Percentiles rank a stretch among this genome's conserved stretches.
These are phyloP conservation scores for Carex scoparia DNA, from an alignment of 176 grass and related monocot genomes.

Conservation along the genomic window DNA sequence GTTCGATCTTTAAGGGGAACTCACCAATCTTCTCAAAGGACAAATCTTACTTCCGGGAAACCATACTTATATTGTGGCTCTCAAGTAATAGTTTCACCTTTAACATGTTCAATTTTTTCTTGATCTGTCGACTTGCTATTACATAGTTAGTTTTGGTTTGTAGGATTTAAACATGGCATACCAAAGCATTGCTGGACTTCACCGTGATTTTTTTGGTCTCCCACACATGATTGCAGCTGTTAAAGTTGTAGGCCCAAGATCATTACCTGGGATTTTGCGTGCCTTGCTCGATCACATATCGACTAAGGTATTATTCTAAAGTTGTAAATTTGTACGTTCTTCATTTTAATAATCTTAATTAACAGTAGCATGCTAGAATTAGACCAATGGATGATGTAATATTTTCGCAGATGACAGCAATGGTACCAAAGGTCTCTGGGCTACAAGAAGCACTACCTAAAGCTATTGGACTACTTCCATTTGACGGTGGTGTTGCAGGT, in stretches of 20 bases:
- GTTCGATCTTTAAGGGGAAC: constrained; percentile 70
- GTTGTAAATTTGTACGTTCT: neutral
- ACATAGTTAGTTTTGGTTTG: constrained; percentile 31
- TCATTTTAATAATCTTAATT: constrained; percentile 15
- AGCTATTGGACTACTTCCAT: constrained; percentile 85
- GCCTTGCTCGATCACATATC: constrained; percentile 96
- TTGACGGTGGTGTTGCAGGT: constrained; percentile 96
- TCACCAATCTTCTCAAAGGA: constrained; percentile 57
- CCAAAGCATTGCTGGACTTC: constrained; percentile 64
- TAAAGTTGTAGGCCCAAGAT: constrained; percentile 91
- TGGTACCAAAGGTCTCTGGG: constrained; percentile 78
- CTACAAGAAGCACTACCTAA: constrained; percentile 91
- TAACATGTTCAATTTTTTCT: constrained; percentile 1
- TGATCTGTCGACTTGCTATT: constrained; percentile 12
- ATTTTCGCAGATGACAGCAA: constrained; percentile 72
- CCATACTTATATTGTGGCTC: constrained; percentile 84
- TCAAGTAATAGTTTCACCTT: constrained; percentile 44
- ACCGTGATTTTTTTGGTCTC: constrained; percentile 93
- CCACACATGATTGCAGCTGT: constrained; percentile 97
- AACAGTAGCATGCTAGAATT: constrained; percentile 12
- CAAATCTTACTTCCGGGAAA: constrained; percentile 54
- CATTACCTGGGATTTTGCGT: constrained; percentile 90
- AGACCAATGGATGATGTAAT: constrained; percentile 18
- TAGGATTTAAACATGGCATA: constrained; percentile 90
- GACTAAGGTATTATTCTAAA: constrained; percentile 53